A percentile compares a stretch with the other conserved stretches of the same genome.
phyloP scores from a whole-genome alignment of 768 basidiomycete species.

The Lactarius hengduanensis region DNA sequence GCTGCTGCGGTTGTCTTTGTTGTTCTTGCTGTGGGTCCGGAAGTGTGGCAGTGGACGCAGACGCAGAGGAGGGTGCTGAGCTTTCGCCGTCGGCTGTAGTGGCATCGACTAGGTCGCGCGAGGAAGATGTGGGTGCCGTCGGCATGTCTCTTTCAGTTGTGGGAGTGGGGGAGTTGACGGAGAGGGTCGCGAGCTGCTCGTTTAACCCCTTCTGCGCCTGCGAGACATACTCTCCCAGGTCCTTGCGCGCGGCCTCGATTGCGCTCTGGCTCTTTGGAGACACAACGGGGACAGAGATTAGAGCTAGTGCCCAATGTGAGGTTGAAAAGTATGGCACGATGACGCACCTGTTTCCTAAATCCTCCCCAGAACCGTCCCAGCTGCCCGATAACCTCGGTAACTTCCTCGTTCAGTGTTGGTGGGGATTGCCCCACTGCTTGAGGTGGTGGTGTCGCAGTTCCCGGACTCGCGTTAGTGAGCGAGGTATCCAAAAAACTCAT shows the following conservation, averaged over 20 bases:
- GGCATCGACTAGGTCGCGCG: constrained; percentile 26
- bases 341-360: constrained; percentile 79
- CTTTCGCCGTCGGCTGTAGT: constrained; percentile 30
- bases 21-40: constrained; percentile 10
- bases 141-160: constrained; percentile 21
- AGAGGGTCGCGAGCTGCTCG: constrained; percentile 49
- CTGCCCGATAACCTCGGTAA: constrained; percentile 85
- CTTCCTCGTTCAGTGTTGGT: constrained; percentile 77
- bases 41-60: constrained; percentile 23
- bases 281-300: background rate
- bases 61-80: constrained; percentile 29
- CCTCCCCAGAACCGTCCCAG: constrained; percentile 88
- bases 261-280: constrained; percentile 61
- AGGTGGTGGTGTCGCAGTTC: constrained; percentile 24
- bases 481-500: constrained; percentile 32
- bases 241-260: constrained; percentile 67
- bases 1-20: background rate
- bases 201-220: constrained; percentile 78
- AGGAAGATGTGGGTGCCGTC: constrained; percentile 32
- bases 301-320: background rate
- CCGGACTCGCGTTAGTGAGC: constrained; percentile 1
- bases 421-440: constrained; percentile 43
- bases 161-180: background rate
- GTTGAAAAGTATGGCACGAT: background rate
- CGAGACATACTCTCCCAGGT: constrained; percentile 66